Evolutionary conservation across 2,329 filamentous ascomycete genomes (phyloP).

Genomic region (Emergomyces pasteurianus): DNA sequence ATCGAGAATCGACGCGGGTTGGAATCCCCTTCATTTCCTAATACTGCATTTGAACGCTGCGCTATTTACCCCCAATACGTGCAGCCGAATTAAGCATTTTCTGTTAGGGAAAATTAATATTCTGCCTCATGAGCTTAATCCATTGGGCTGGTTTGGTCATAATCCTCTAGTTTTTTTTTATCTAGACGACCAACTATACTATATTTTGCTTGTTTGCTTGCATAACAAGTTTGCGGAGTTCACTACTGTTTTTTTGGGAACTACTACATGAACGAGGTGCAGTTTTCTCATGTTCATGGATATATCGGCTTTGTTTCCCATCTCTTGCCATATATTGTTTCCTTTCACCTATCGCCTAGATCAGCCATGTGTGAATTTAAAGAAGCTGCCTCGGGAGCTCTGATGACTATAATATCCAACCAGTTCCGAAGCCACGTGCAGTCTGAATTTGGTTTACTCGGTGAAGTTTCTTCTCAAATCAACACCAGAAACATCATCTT

Average conservation of each 20-base stretch:
- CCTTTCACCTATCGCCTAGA: neutral
- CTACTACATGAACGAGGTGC: neutral
- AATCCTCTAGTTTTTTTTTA: neutral
- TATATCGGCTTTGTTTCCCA: neutral
- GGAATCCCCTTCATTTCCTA: constrained; percentile 65
- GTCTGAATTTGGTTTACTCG: neutral
- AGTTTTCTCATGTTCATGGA: neutral
- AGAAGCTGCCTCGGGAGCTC: neutral
- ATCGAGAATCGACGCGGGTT: constrained; percentile 58
- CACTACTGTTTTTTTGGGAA: neutral
- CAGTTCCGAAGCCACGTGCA: too few species aligned
- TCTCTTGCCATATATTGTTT: neutral
- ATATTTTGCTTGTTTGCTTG: neutral
- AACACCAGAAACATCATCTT: neutral
- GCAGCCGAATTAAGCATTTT: neutral
- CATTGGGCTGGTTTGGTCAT: neutral
- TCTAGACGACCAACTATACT: neutral
- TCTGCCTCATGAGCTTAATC: neutral
- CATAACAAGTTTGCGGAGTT: neutral
- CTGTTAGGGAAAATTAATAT: neutral
- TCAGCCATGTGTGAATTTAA: neutral
- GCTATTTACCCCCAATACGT: neutral
- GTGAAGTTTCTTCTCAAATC: neutral
- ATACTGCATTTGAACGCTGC: constrained; percentile 1
- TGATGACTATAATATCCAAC: neutral